These are phyloP conservation scores for Lachancea quebecensis DNA, from an alignment of 805 yeast genomes.

Conservation along the genomic window DNA sequence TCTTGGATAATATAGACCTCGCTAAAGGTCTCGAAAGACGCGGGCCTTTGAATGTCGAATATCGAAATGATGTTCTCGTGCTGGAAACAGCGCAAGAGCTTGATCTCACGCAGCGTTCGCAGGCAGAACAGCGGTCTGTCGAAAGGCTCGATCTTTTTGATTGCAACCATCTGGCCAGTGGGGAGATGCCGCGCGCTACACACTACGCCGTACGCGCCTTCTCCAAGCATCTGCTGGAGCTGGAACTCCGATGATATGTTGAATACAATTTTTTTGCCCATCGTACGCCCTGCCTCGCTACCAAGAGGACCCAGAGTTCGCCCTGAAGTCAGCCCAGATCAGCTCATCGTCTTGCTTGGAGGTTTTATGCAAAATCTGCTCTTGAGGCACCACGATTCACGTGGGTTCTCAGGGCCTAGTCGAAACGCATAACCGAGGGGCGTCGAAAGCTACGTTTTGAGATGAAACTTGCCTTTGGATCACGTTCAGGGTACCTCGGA, in stretches of 20 bases:
- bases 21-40: slow-evolving; percentile 62
- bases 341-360: too few species aligned
- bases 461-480: too few species aligned
- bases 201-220: slow-evolving; percentile 95
- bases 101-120: slow-evolving; percentile 83
- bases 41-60: slow-evolving; percentile 83
- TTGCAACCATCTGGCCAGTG: slow-evolving; percentile 84
- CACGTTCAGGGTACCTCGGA: too few species aligned
- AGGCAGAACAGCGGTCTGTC: slow-evolving; percentile 83
- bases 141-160: slow-evolving; percentile 89
- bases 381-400: not conserved
- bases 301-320: too few species aligned
- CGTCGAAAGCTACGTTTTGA: too few species aligned
- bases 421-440: too few species aligned
- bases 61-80: slow-evolving; percentile 91
- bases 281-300: not conserved
- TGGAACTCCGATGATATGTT: slow-evolving; percentile 85
- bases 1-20: slow-evolving; percentile 89
- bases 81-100: slow-evolving; percentile 79
- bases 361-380: not conserved
- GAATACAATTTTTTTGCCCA: slow-evolving; percentile 52
- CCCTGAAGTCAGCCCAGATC: too few species aligned
- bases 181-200: slow-evolving; percentile 86
- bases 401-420: not conserved
- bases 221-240: slow-evolving; percentile 79